Base-by-base conservation (phyloP, 73 alveolate species). In the Paramecium sexaurelia region DNA sequence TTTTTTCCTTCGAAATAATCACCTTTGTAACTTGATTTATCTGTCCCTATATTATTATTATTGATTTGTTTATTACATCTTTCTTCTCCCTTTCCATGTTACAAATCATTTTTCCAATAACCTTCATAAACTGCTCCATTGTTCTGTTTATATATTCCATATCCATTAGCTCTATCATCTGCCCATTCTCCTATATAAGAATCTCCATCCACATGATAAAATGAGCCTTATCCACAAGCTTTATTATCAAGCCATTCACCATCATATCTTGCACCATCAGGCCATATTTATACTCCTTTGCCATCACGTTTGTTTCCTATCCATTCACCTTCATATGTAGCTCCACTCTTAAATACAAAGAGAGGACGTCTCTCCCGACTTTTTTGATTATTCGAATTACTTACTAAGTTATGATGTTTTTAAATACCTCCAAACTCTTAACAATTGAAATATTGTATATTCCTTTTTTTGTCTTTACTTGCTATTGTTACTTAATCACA, bases 241-340 rank as follows among this genome's bases (percentile, higher is more conserved):
- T 93, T 96, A 66, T 92, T 92, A 92, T 95, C 94, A 45, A 47
- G 68, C 96, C 98, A 97, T 41, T 93, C 92, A 2, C 98, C 99
- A 15, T 82, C 94, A 92, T 93, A 97, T 87, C 83, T 87, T 26
- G 99, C 98, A 17, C 99, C 98, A 73, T 97, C 98, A 1, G 96
- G 92, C 99, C 99, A 97, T 85, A 33, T 92, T 93, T 96, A 97
- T 36, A 86, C 91, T n/a, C 99, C 99, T 55, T 87, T 93, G 27
- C 99, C 99, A 57, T 97, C 99, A 56, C 98, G 93, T 87, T 92
- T 78, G 13, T 92, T 87, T 0, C 96, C 97, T 35, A 67, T 91
- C 98, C 97, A 94, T 51, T 95, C 97, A 4, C 97, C 98, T 13
- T 51, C 91, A 91, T 93, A 95, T 11, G 93, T 95, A 45, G 98